Base-by-base conservation (phyloP, 768 basidiomycete genomes). In the Leccinum variicolor region DNA sequence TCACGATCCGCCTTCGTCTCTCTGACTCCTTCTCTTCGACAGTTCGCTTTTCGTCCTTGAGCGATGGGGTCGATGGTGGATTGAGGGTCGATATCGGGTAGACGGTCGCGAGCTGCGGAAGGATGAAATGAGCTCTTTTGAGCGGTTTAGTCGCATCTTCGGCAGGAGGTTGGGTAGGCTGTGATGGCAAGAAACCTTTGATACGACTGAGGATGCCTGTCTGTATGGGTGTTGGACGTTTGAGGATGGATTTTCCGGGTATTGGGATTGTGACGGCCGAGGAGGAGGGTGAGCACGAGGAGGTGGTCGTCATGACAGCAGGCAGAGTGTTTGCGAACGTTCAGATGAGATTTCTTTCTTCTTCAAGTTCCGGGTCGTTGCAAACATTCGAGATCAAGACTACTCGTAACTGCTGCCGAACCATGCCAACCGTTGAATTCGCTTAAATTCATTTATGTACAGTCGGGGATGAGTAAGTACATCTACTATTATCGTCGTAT, bases 51-150 rank as follows among this genome's bases (percentile, higher is more conserved):
- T 95, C 92, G 58, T 92, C 90, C 72, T 85, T 85, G 52, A 93
- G 76, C 3, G 82, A 81, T 1, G 87, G 86, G 3, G 85, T 90
- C 50, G 85, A 90, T 2, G 95, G 95, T 6, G 97, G 92, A 52
- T 89, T 90, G 17, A 86, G 64, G 2, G 87, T 84, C 28, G 89
- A 90, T 69, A 98, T 96, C 0, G 94, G 94, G 71, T 98, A 98
- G 31, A 94, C 85, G 23, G 90, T 90, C 31, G 84, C 86, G 64
- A 97, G 82, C 63, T 90, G 82, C 0, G 92, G 92, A 13, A 97
- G 77, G 62, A 96, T 90, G 69, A 98, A 98, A 65, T 96, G 91
- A 0, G 95, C 97, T 51, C 91, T 76, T 67, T 91, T 93, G 61
- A 96, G 79, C 11, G 90, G 84, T 65, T 80, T 83, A 34, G 74